Evolutionary conservation across 176 grass and related monocot species (phyloP).

Genomic region (Bothriochloa decipiens): DNA sequence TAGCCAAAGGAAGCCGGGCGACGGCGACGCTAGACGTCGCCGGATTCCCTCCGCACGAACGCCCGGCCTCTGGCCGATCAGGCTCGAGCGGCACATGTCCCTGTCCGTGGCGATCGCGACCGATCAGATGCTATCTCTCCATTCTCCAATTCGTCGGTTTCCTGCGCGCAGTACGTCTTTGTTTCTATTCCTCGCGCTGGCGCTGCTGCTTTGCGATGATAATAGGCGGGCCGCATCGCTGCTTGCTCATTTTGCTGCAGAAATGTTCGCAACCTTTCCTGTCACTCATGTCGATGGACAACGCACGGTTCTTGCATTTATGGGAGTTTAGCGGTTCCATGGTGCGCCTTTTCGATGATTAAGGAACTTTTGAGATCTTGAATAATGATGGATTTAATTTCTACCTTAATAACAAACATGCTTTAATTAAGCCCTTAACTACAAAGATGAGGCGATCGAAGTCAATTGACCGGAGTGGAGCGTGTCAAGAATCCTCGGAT

Average conservation of each 20-base stretch:
- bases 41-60: conserved; percentile 40
- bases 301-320: background rate
- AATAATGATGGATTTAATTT: background rate
- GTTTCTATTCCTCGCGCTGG: background rate
- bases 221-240: background rate
- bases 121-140: background rate
- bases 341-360: background rate
- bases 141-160: background rate
- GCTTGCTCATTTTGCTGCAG: background rate
- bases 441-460: too few relatives aligned
- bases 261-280: background rate
- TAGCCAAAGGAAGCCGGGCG: conserved; percentile 48
- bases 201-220: conserved; percentile 17
- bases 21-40: conserved; percentile 35
- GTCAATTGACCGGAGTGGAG: too few relatives aligned
- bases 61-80: conserved; percentile 6
- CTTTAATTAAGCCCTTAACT: too few relatives aligned
- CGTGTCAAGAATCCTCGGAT: too few relatives aligned
- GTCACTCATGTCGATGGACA: background rate
- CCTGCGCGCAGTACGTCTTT: background rate
- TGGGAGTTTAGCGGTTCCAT: conserved; percentile 6
- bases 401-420: too few relatives aligned
- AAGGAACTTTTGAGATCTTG: background rate
- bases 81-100: conserved; percentile 18
- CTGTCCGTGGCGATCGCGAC: background rate